Conservation (phyloP, 2,329 filamentous ascomycete genomes). For the Diaporthe velutina region DNA sequence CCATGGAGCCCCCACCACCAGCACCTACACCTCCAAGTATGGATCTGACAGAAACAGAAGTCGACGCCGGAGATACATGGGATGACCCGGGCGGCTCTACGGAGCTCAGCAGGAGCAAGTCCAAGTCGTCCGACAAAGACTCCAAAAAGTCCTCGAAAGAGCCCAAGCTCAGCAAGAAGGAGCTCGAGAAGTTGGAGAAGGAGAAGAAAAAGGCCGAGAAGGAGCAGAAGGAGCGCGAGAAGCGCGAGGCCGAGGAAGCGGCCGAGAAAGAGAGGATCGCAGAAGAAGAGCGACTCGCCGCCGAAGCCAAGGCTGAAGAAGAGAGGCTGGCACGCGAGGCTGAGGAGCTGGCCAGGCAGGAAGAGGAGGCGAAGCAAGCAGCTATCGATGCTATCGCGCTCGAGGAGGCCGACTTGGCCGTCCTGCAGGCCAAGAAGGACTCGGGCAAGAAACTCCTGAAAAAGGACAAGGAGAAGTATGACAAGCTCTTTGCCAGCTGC, state of each 20-base stretch:
- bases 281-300: constrained; percentile 39
- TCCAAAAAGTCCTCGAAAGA: constrained; percentile 49
- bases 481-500: constrained; percentile 37
- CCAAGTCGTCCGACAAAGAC: constrained; percentile 55
- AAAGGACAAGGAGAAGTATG: constrained; percentile 35
- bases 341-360: constrained; percentile 34
- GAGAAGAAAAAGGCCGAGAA: constrained; percentile 45
- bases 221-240: constrained; percentile 42
- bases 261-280: constrained; percentile 34
- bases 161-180: constrained; percentile 62
- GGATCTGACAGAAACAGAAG: constrained; percentile 59
- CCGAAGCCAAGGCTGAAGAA: constrained; percentile 38
- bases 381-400: constrained; percentile 37
- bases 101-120: constrained; percentile 47
- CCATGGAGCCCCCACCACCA: constrained; percentile 58
- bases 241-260: constrained; percentile 39
- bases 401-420: constrained; percentile 39
- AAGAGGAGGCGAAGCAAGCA: constrained; percentile 38
- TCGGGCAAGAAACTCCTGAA: constrained; percentile 34
- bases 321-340: constrained; percentile 37
- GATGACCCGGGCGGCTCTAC: constrained; percentile 47
- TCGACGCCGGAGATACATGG: constrained; percentile 51
- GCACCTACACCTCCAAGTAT: constrained; percentile 62
- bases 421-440: constrained; percentile 38
- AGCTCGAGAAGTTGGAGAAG: constrained; percentile 48